Percentiles rank a stretch among this genome's conserved stretches.
Conservation (phyloP, 306 rosid species). For the Lathyrus oleraceus region DNA sequence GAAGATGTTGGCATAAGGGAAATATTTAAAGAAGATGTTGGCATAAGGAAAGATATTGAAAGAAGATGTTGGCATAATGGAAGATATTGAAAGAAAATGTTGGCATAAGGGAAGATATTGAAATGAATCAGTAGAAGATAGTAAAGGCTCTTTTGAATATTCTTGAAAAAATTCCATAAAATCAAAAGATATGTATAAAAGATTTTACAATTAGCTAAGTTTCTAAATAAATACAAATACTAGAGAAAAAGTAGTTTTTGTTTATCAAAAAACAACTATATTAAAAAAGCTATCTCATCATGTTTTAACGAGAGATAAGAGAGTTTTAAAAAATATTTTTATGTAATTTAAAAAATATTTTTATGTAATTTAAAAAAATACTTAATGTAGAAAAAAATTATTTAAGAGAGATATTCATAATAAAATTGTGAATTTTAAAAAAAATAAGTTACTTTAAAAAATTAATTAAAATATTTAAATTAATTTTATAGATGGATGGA, state of each 20-base stretch:
- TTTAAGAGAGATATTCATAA: too few relatives aligned
- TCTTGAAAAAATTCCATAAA: not conserved
- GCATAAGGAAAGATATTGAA: not conserved
- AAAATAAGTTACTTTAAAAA: too few relatives aligned
- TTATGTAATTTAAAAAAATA: too few relatives aligned
- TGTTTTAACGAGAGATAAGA: not conserved
- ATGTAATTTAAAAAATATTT: too few relatives aligned
- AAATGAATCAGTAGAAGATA: not conserved
- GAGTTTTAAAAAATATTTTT: too few relatives aligned
- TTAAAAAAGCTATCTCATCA: not conserved
- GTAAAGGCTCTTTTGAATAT: not conserved
- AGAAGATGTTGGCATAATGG: not conserved
- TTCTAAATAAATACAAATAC: slow-evolving; percentile 5
- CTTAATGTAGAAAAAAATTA: too few relatives aligned
- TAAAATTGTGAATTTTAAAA: too few relatives aligned
- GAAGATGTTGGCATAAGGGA: not conserved
- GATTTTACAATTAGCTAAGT: not conserved
- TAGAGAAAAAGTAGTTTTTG: not conserved
- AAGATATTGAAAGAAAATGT: not conserved
- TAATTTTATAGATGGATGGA: too few relatives aligned
- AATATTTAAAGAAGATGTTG: not conserved
- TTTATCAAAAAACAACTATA: not conserved
- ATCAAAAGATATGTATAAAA: not conserved
- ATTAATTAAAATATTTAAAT: too few relatives aligned
- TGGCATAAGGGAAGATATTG: not conserved